phyloP scores from a whole-genome alignment of 768 basidiomycete genomes.

The Strobilomyces confusus region DNA sequence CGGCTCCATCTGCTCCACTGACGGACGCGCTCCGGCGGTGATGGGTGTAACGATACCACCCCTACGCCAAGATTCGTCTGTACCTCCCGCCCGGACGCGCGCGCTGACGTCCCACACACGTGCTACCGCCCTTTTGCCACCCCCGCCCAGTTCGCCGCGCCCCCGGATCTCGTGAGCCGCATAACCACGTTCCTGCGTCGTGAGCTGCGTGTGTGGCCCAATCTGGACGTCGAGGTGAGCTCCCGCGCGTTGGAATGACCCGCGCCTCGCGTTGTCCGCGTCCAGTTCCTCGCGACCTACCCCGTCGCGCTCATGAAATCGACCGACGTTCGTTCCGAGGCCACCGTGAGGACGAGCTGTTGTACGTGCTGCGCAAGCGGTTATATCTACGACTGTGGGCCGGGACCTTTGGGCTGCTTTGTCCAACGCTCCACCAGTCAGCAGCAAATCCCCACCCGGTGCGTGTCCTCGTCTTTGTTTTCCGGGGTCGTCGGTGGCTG shows the following conservation, averaged over 20 bases:
- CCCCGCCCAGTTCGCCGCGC: constrained; percentile 76
- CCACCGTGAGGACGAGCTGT: constrained; percentile 85
- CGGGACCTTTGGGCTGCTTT: constrained; percentile 75
- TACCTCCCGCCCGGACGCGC: not conserved
- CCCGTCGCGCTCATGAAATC: constrained; percentile 88
- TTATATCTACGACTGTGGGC: constrained; percentile 66
- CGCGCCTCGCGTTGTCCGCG: constrained; percentile 7
- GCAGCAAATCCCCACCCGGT: constrained; percentile 59
- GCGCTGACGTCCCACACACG: constrained; percentile 43
- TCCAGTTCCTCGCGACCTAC: constrained; percentile 89
- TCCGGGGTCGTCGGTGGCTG: not conserved
- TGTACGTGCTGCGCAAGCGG: constrained; percentile 79
- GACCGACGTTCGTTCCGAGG: constrained; percentile 87
- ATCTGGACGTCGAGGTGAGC: constrained; percentile 84
- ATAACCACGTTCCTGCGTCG: constrained; percentile 79
- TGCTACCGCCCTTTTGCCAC: constrained; percentile 89
- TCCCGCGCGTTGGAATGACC: not conserved
- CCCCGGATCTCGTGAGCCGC: constrained; percentile 67
- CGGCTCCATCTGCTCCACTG: no score
- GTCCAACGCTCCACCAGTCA: constrained; percentile 58
- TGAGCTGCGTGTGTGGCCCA: constrained; percentile 84
- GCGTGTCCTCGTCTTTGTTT: constrained; percentile 11
- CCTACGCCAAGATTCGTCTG: constrained; percentile 78
- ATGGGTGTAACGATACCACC: constrained; percentile 74
- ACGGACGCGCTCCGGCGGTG: constrained; percentile 43